Base-by-base conservation (phyloP, 768 basidiomycete species). In the Scleroderma bovista region DNA sequence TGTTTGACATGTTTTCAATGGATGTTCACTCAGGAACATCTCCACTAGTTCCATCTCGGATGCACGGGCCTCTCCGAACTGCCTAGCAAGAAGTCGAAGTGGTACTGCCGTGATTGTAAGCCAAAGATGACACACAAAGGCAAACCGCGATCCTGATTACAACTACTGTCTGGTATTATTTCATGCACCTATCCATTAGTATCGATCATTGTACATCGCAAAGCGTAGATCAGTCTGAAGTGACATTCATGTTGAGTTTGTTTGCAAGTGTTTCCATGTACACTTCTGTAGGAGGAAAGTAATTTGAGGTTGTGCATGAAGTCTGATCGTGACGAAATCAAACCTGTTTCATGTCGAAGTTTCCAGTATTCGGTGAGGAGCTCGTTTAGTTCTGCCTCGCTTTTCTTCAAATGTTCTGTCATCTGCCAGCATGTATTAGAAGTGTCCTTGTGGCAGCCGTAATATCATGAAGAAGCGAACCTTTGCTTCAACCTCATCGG, bases 201-300 rank as follows among this genome's bases (percentile, higher is more conserved):
- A 9, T 5, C 26, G 26, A 26, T 47, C 13, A 36, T 12, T 47
- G 38, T 29, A 31, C 11, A 56, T 47, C 47, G 46, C 48, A 52
- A 55, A 54, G 53, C 53, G 55, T 60, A 44, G 24, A 13, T 46
- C 60, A 64, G 17, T 61, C 63, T 2, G 65, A 60, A 29, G 57
- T 51, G 34, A 74, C 74, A 46, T 63, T 71, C 76, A 88, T 75
- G 46, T 85, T 87, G 39, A 92, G 72, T 57, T 88, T 87, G 66
- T 87, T 87, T 3, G 88, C 86, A 23, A 91, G 70, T 0, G 84
- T 89, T 65, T 89, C 88, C 88, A 91, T 90, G 59, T 88, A 92
- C 2, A 89, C 77, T 63, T 89, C 89, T 90, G 55, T 19, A 9
- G 26, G 41, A 48, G 38, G 48, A 32, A 6, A 26, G 57, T 42